A percentile compares a stretch with the other conserved stretches of the same genome.
These are phyloP conservation scores for Neurospora sp. DNA, from an alignment of 495 filamentous ascomycete genomes.

Conservation along the genomic window DNA sequence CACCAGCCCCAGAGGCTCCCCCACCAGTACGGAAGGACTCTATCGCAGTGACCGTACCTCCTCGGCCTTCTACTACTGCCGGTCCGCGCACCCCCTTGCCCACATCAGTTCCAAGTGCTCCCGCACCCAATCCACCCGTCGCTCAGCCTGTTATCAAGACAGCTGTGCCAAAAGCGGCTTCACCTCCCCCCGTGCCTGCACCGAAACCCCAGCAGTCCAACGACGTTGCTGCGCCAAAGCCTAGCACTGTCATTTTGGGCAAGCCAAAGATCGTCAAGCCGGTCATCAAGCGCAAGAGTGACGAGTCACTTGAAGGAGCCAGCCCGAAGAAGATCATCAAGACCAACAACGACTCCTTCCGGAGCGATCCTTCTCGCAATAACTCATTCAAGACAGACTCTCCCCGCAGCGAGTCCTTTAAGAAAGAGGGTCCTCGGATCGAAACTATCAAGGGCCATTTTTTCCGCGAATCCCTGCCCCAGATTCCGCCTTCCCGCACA, in stretches of 20 bases:
- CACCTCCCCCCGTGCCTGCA: background rate
- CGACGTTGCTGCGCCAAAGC: background rate
- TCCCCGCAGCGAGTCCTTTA: background rate
- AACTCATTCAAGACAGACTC: background rate
- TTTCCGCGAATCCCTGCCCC: background rate
- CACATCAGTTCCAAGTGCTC: background rate
- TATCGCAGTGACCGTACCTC: slow-evolving; percentile 13
- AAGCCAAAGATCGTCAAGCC: slow-evolving; percentile 15
- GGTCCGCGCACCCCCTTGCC: background rate
- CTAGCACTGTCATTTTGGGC: background rate
- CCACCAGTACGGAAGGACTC: slow-evolving; percentile 18
- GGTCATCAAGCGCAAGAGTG: slow-evolving; percentile 24
- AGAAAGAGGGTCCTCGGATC: background rate
- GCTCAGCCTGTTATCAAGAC: slow-evolving; percentile 12
- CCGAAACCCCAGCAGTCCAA: background rate
- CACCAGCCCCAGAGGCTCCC: slow-evolving; percentile 6
- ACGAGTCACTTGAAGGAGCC: slow-evolving; percentile 18
- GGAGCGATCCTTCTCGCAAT: background rate
- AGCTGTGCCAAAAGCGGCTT: slow-evolving; percentile 2
- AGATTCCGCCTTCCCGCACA: background rate
- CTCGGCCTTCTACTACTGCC: slow-evolving; percentile 3
- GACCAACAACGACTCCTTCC: slow-evolving; percentile 11
- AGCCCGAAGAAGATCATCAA: slow-evolving; percentile 31
- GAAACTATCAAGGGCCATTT: background rate
- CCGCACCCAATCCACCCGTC: slow-evolving; percentile 17